phyloP scores from a whole-genome alignment of 257 asterid species.

The Solanum raphanifolium region DNA sequence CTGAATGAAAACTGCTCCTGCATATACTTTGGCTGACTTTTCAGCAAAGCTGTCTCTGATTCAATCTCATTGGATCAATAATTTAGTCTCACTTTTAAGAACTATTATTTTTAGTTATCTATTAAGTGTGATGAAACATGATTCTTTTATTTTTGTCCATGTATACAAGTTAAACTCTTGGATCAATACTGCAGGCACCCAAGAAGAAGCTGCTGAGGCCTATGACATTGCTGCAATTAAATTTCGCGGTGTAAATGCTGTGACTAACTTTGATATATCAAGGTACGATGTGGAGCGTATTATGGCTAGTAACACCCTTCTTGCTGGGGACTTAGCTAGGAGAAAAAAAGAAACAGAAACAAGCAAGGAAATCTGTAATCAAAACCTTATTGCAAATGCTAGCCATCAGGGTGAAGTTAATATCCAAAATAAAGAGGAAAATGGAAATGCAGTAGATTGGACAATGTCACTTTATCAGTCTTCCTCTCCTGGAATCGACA shows the following conservation, averaged over 20 bases:
- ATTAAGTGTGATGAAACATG: background rate
- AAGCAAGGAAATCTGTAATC: background rate
- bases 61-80: background rate
- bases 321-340: constrained; percentile 73
- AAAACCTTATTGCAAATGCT: background rate
- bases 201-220: constrained; percentile 99
- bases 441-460: constrained; percentile 30
- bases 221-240: constrained; percentile 93
- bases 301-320: constrained; percentile 72
- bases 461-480: constrained; percentile 39
- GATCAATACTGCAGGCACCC: constrained; percentile 47
- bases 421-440: constrained; percentile 1
- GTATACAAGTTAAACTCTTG: background rate
- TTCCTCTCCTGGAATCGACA: constrained; percentile 15
- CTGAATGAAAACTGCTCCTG: background rate
- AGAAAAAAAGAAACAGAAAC: constrained; percentile 26
- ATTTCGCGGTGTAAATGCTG: constrained; percentile 81
- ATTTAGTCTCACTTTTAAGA: background rate
- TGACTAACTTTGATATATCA: constrained; percentile 79
- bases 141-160: background rate
- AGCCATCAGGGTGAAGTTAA: background rate
- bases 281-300: constrained; percentile 72
- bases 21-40: background rate
- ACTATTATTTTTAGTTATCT: background rate
- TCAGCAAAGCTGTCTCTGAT: background rate